A percentile compares a stretch with the other conserved stretches of the same genome.
Evolutionary conservation across 805 yeast species (phyloP).

Genomic region (Lachancea lanzarotensis): DNA sequence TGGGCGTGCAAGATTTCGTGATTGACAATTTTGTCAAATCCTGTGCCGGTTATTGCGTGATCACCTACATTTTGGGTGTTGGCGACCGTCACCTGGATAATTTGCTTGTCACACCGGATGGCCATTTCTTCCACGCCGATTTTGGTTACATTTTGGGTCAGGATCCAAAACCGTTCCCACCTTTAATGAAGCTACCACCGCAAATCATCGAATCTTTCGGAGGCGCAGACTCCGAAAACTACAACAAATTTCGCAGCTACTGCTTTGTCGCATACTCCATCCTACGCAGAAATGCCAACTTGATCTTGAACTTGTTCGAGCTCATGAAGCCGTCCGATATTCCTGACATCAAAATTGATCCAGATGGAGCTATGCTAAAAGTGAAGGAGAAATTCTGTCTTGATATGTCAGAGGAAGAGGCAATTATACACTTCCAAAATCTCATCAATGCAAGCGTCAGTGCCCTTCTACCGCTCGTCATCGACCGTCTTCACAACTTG

Average conservation of each 20-base stretch:
- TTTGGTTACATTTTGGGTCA: conserved; percentile 94
- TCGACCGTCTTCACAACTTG: conserved; percentile 87
- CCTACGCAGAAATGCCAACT: conserved; percentile 78
- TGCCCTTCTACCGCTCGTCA: conserved; percentile 90
- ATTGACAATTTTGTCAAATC: conserved; percentile 94
- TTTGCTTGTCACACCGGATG: conserved; percentile 70
- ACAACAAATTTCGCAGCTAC: conserved; percentile 79
- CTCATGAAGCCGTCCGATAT: conserved; percentile 90
- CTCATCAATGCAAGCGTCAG: conserved; percentile 90
- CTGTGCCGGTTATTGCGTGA: conserved; percentile 96
- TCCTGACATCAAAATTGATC: conserved; percentile 82
- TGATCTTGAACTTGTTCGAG: conserved; percentile 85
- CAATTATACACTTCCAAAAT: conserved; percentile 88
- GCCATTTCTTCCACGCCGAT: conserved; percentile 95
- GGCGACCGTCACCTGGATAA: conserved; percentile 97
- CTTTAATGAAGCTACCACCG: conserved; percentile 93
- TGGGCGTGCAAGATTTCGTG: conserved; percentile 41
- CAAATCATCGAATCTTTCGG: conserved; percentile 98
- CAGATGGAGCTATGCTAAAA: conserved; percentile 78
- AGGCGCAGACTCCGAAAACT: conserved; percentile 79
- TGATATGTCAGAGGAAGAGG: conserved; percentile 93
- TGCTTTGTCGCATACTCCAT: conserved; percentile 94
- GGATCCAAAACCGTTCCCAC: conserved; percentile 98
- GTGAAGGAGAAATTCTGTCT: conserved; percentile 91
- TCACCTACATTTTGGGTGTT: conserved; percentile 88